Conservation (phyloP, 768 basidiomycete genomes). For the Pleurotus cornucopiae region DNA sequence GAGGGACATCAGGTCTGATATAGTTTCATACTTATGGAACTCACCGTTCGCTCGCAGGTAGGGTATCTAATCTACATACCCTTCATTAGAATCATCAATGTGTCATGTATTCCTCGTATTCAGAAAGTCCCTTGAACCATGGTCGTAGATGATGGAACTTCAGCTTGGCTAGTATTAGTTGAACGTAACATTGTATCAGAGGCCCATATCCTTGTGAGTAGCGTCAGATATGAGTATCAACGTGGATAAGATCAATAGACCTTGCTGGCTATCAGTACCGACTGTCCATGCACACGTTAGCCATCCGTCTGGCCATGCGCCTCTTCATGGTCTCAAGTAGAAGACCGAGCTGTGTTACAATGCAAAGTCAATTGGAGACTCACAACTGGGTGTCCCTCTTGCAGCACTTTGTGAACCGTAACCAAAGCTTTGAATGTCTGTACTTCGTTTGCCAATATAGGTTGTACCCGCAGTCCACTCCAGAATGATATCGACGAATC, state of each 20-base stretch:
- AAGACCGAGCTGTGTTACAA: slow-evolving; percentile 7
- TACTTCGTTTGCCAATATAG: slow-evolving; percentile 94
- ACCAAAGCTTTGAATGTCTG: slow-evolving; percentile 99
- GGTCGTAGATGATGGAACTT: slow-evolving; percentile 93
- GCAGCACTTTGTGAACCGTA: slow-evolving; percentile 94
- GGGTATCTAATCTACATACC: slow-evolving; percentile 47
- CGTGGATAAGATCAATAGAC: slow-evolving; percentile 31
- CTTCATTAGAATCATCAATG: slow-evolving; percentile 98
- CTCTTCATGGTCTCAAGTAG: slow-evolving; percentile 83
- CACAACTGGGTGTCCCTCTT: slow-evolving; percentile 95
- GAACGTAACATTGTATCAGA: slow-evolving; percentile 92
- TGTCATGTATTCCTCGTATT: slow-evolving; percentile 98
- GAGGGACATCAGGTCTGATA: slow-evolving; percentile 93
- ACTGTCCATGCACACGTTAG: slow-evolving; percentile 92
- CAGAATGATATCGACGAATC: slow-evolving; percentile 96
- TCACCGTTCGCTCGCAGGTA: background rate
- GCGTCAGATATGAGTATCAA: slow-evolving; percentile 4
- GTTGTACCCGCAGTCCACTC: slow-evolving; percentile 95
- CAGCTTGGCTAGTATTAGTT: slow-evolving; percentile 92
- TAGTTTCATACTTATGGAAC: slow-evolving; percentile 83
- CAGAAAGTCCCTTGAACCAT: slow-evolving; percentile 97
- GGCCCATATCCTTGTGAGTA: slow-evolving; percentile 73
- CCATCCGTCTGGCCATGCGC: slow-evolving; percentile 95
- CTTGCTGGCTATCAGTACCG: slow-evolving; percentile 69
- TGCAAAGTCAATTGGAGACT: slow-evolving; percentile 15